Evolutionary conservation across 176 grass and related monocot species (phyloP).

Genomic region (Carex parvula): DNA sequence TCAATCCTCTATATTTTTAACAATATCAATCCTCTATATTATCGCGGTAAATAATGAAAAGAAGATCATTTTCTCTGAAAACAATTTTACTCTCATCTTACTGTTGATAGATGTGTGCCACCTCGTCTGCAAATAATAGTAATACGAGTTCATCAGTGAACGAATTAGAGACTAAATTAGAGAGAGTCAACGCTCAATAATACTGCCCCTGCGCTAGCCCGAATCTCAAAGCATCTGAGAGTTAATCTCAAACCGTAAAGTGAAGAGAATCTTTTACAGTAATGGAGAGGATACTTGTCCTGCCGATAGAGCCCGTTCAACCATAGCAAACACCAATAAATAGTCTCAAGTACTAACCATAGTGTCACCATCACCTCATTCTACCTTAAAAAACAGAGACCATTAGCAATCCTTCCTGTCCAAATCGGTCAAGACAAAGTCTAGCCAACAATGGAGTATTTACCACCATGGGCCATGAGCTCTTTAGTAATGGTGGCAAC

Average conservation of each 20-base stretch:
- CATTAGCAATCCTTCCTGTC: not conserved
- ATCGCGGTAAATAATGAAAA: too few relatives aligned
- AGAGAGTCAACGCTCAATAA: not conserved
- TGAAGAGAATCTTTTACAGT: too few relatives aligned
- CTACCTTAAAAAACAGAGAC: not conserved
- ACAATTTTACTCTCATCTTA: too few relatives aligned
- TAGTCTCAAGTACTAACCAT: not conserved
- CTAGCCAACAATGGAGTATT: slow-evolving; percentile 34
- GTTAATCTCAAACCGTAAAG: too few relatives aligned
- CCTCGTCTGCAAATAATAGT: too few relatives aligned
- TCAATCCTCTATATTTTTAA: too few relatives aligned
- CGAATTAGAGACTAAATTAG: not conserved
- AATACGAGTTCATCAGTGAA: not conserved
- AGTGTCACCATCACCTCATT: not conserved
- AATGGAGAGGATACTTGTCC: too few relatives aligned
- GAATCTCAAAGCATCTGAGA: too few relatives aligned
- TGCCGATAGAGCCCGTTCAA: not conserved
- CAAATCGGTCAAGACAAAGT: not conserved
- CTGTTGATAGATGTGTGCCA: too few relatives aligned
- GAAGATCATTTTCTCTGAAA: too few relatives aligned
- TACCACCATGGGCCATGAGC: slow-evolving; percentile 28
- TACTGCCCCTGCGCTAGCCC: too few relatives aligned
- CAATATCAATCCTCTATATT: too few relatives aligned
- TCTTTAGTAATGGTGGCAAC: slow-evolving; percentile 41
- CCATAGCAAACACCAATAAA: not conserved